phyloP scores from a whole-genome alignment of 2,329 filamentous ascomycete genomes.

The Gliomastix tumulicola region DNA sequence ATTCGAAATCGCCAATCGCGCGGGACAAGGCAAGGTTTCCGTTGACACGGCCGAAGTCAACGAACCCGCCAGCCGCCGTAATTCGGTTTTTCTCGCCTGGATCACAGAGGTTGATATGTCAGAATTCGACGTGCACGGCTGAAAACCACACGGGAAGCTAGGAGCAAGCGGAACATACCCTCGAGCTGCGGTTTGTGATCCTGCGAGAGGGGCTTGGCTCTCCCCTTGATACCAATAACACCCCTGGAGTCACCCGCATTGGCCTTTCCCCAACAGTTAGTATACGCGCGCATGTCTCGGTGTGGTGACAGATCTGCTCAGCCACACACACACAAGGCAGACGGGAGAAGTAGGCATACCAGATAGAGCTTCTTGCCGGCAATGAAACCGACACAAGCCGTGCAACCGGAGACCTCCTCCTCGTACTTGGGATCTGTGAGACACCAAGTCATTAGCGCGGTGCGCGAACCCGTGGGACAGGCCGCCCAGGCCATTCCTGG shows the following conservation, averaged over 20 bases:
- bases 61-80: constrained; percentile 90
- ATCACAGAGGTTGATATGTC: no score
- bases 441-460: no score
- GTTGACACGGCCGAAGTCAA: constrained; percentile 97
- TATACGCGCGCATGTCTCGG: no score
- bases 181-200: constrained; percentile 99
- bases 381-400: constrained; percentile 84
- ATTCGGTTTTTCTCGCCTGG: constrained; percentile 93
- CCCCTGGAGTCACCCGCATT: constrained; percentile 95
- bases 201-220: constrained; percentile 96
- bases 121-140: no score
- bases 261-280: no score
- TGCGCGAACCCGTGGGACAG: no score
- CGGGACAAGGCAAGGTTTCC: constrained; percentile 94
- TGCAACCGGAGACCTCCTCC: constrained; percentile 97
- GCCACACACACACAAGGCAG: no score
- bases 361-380: constrained; percentile 90
- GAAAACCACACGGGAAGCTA: no score
- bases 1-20: constrained; percentile 98
- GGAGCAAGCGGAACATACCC: constrained; percentile 46
- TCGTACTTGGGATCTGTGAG: constrained; percentile 84
- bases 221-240: constrained; percentile 91
- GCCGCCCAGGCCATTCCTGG: no score
- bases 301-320: no score
- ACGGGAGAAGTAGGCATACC: constrained; percentile 60